These are phyloP conservation scores for Colletotrichum sp. DNA, from an alignment of 2,329 filamentous ascomycete genomes.

Conservation along the genomic window DNA sequence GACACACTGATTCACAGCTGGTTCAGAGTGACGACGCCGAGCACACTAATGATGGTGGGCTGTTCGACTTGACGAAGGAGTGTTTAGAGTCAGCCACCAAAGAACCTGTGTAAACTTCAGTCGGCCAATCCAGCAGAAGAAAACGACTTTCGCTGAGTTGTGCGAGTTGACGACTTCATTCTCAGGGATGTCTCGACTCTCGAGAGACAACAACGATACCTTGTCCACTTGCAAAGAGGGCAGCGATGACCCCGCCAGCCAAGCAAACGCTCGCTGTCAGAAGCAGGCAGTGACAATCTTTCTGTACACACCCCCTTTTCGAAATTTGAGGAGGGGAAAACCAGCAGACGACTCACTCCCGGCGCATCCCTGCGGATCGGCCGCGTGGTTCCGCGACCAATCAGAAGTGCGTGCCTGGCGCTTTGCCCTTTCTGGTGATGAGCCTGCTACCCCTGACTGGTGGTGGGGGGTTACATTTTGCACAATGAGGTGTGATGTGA, in stretches of 20 bases:
- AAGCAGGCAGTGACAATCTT: conserved; percentile 22
- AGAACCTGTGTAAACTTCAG: background rate
- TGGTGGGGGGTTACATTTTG: background rate
- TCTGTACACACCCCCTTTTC: conserved; percentile 8
- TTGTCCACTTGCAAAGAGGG: background rate
- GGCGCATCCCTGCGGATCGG: conserved; percentile 31
- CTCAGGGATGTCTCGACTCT: background rate
- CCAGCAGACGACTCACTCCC: conserved; percentile 13
- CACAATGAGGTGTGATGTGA: background rate
- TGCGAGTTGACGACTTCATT: background rate
- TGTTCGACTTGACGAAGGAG: background rate
- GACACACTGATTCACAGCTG: background rate
- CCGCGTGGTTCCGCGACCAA: conserved; percentile 42
- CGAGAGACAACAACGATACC: background rate
- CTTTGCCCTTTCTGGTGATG: conserved; percentile 32
- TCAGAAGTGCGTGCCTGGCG: conserved; percentile 42
- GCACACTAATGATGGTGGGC: background rate
- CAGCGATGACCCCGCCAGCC: background rate
- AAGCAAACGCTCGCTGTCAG: conserved; percentile 3
- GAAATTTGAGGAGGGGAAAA: conserved; percentile 23
- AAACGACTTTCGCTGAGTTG: background rate
- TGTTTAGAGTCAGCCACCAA: background rate
- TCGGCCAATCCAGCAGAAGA: background rate
- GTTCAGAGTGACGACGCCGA: background rate
- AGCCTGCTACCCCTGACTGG: conserved; percentile 4